Evolutionary conservation across 331 rosid genomes (phyloP).

Genomic region (Acacia pycnantha): DNA sequence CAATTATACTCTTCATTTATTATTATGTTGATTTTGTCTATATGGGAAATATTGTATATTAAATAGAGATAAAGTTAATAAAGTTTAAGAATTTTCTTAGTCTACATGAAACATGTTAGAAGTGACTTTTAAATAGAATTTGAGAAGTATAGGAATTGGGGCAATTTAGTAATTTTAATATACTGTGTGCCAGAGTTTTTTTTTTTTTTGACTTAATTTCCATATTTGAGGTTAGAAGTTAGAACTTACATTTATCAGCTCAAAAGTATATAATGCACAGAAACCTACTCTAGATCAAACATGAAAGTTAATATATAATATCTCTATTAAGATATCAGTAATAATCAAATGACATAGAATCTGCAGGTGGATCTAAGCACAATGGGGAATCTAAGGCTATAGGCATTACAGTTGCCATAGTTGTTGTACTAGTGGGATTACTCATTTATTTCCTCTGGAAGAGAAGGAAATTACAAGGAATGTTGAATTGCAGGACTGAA

Average conservation of each 20-base stretch:
- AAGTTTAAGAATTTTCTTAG: too few species aligned
- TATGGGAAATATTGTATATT: too few species aligned
- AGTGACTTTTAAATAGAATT: too few species aligned
- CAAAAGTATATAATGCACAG: not conserved
- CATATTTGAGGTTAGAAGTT: not conserved
- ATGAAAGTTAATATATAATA: constrained; percentile 2
- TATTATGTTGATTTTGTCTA: too few species aligned
- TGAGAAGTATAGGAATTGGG: not conserved
- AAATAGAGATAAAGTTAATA: too few species aligned
- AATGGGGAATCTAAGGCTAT: constrained; percentile 25
- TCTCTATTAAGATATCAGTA: constrained; percentile 21
- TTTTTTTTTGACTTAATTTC: constrained; percentile 19
- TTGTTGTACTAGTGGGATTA: constrained; percentile 43
- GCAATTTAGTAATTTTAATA: not conserved
- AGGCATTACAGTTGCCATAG: constrained; percentile 43
- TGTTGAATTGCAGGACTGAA: constrained; percentile 25
- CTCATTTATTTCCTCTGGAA: constrained; percentile 45
- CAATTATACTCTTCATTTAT: too few species aligned
- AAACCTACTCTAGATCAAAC: not conserved
- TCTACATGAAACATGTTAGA: too few species aligned
- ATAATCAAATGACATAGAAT: constrained; percentile 26
- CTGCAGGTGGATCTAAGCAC: constrained; percentile 34
- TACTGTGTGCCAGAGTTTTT: not conserved
- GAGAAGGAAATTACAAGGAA: constrained; percentile 40
- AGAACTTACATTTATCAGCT: not conserved